A percentile compares a stretch with the other conserved stretches of the same genome.
Evolutionary conservation across 768 basidiomycete species (phyloP).

Genomic region (Termitomyces sp.): DNA sequence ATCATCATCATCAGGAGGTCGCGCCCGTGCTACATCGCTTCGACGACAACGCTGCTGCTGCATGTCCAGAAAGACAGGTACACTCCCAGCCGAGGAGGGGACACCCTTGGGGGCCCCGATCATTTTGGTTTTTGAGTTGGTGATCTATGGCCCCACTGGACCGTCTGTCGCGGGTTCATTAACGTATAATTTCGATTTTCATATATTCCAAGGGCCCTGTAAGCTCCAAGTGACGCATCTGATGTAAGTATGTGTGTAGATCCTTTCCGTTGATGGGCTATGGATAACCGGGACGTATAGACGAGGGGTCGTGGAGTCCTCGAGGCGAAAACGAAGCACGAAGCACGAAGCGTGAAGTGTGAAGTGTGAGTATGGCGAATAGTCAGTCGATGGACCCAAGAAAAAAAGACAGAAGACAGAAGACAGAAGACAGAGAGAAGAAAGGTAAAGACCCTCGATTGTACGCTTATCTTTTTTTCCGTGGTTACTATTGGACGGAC

Average conservation of each 20-base stretch:
- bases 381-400: background rate
- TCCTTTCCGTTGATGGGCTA: background rate
- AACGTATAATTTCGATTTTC: too few species aligned
- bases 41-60: background rate
- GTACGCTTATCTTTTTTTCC: background rate
- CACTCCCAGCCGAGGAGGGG: too few species aligned
- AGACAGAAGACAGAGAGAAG: background rate
- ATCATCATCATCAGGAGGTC: too few species aligned
- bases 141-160: background rate
- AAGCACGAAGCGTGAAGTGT: background rate
- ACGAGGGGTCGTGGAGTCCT: constrained; percentile 3
- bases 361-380: background rate
- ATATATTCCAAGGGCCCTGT: too few species aligned
- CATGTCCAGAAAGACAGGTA: background rate
- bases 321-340: constrained; percentile 4
- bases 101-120: background rate
- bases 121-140: constrained; percentile 6
- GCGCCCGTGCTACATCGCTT: too few species aligned
- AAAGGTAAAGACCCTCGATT: background rate
- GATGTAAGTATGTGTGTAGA: background rate
- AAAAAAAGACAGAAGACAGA: background rate
- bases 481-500: background rate
- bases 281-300: background rate
- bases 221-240: background rate
- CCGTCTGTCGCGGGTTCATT: background rate